Conservation (phyloP, 164 flowering plant species). For the Macadamia integrifolia region DNA sequence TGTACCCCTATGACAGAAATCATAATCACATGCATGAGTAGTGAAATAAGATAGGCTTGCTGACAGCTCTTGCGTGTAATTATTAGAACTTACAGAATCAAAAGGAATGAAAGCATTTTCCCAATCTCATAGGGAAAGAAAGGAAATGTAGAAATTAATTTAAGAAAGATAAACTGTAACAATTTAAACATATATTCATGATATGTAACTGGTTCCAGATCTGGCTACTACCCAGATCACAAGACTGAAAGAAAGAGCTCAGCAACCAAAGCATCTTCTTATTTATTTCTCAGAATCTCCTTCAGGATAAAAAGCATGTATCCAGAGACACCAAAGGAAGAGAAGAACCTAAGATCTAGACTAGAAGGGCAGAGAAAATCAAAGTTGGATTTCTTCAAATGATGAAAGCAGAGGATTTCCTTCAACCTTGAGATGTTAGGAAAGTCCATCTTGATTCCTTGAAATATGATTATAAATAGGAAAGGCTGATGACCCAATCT, state of each 20-base stretch:
- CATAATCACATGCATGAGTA: neutral
- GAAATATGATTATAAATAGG: constrained; percentile 22
- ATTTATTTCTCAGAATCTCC: neutral
- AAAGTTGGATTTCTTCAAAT: neutral
- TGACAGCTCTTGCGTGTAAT: neutral
- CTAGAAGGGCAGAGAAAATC: neutral
- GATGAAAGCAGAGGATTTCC: neutral
- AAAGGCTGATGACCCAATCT: constrained; percentile 18
- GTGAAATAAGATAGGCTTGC: neutral
- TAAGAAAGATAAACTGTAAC: neutral
- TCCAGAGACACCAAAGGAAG: neutral
- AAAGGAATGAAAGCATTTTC: neutral
- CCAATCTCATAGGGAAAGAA: neutral
- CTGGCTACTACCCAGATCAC: neutral
- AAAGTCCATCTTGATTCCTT: constrained; percentile 12
- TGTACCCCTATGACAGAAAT: neutral
- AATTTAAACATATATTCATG: neutral
- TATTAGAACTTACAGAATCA: too few species aligned
- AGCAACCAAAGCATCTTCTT: neutral
- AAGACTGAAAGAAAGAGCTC: neutral
- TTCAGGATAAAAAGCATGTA: neutral
- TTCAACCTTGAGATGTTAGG: constrained; percentile 12
- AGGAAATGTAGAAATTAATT: neutral
- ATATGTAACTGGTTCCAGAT: neutral
- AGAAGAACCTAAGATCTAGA: neutral